These are phyloP conservation scores for Biscogniauxia sp. DNA, from an alignment of 2,329 filamentous ascomycete species.

Conservation along the genomic window DNA sequence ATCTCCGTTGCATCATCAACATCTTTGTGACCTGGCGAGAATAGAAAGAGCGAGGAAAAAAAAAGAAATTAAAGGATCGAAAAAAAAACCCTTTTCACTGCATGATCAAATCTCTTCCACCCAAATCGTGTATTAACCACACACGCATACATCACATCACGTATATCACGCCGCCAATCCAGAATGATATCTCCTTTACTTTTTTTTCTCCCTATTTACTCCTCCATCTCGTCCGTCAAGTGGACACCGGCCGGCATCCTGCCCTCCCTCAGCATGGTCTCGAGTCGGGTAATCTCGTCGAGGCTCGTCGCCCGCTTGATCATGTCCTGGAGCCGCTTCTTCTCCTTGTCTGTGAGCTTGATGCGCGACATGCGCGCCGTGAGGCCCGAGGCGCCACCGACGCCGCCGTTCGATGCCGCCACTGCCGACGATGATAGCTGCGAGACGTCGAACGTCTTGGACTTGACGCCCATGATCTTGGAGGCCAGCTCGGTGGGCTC, in stretches of 20 bases:
- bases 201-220: constrained; percentile 38
- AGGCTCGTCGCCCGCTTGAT: constrained; percentile 87
- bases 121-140: neutral
- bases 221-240: constrained; percentile 59
- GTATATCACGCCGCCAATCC: neutral
- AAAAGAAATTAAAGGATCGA: neutral
- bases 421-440: constrained; percentile 35
- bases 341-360: constrained; percentile 85
- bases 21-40: neutral
- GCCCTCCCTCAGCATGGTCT: constrained; percentile 90
- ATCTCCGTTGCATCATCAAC: neutral
- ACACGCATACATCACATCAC: neutral
- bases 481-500: constrained; percentile 78
- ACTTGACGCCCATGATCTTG: constrained; percentile 84
- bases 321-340: constrained; percentile 77
- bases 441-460: constrained; percentile 62
- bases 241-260: constrained; percentile 71
- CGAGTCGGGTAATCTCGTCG: constrained; percentile 83
- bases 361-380: constrained; percentile 69
- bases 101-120: constrained; percentile 8
- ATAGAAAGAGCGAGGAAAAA: too few relatives aligned
- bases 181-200: neutral
- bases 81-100: neutral
- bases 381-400: constrained; percentile 41
- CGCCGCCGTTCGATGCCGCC: constrained; percentile 41